These are phyloP conservation scores for Earliella scabrosa DNA, from an alignment of 1,284 basidiomycete species.

Conservation along the genomic window DNA sequence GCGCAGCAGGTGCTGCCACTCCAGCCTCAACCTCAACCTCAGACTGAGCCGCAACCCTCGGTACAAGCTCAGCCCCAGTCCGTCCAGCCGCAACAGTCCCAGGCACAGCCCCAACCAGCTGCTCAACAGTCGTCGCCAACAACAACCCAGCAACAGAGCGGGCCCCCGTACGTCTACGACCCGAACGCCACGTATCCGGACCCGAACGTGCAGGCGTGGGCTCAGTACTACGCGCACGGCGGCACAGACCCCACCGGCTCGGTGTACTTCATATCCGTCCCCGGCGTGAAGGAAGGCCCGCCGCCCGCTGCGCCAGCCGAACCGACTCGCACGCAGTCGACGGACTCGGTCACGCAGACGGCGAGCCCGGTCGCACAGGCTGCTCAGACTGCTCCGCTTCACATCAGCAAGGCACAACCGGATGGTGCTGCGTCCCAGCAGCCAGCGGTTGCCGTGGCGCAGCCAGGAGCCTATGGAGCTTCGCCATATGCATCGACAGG, in stretches of 20 bases:
- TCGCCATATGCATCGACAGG: constrained; percentile 28
- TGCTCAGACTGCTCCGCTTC: constrained; percentile 15
- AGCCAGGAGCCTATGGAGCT: constrained; percentile 26
- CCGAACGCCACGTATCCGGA: constrained; percentile 68
- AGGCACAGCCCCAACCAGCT: constrained; percentile 31
- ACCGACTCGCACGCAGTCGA: constrained; percentile 18
- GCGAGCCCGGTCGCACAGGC: neutral
- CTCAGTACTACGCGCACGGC: constrained; percentile 77
- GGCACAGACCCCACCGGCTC: constrained; percentile 70
- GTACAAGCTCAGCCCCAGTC: constrained; percentile 27
- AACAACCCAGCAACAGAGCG: constrained; percentile 34
- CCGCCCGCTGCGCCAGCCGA: constrained; percentile 17
- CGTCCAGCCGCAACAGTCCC: constrained; percentile 28
- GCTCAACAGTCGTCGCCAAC: constrained; percentile 28
- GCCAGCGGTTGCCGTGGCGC: constrained; percentile 1
- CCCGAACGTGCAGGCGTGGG: constrained; percentile 80
- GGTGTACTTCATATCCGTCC: constrained; percentile 77
- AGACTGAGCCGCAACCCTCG: constrained; percentile 29
- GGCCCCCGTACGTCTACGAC: constrained; percentile 74
- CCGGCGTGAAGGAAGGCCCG: constrained; percentile 60
- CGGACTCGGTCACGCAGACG: constrained; percentile 11
- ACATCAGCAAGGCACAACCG: constrained; percentile 17
- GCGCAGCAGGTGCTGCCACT: constrained; percentile 24
- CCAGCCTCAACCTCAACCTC: constrained; percentile 32
- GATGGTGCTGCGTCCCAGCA: constrained; percentile 3